A percentile compares a stretch with the other conserved stretches of the same genome.
phyloP scores from a whole-genome alignment of 208 protist genomes.

The Borovskyia barvae region DNA sequence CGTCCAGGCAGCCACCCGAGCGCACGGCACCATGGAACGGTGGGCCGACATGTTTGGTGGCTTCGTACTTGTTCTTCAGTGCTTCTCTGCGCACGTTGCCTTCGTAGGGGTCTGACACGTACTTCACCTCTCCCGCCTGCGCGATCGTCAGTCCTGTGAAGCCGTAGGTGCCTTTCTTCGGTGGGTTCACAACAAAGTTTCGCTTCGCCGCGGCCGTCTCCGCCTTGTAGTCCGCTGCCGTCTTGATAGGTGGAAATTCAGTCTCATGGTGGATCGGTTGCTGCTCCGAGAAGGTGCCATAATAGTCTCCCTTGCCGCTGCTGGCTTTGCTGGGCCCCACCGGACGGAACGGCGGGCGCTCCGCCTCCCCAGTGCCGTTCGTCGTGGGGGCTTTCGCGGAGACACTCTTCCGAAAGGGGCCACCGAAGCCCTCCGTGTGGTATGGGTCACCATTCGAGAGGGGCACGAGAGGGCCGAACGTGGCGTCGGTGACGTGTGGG shows the following conservation, averaged over 20 bases:
- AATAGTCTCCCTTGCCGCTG: constrained; percentile 84
- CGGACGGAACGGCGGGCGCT: constrained; percentile 58
- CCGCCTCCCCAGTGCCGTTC: not conserved
- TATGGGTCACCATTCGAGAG: constrained; percentile 83
- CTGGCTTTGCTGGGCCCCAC: constrained; percentile 64
- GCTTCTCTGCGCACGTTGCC: constrained; percentile 30
- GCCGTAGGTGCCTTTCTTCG: constrained; percentile 91
- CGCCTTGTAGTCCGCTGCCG: constrained; percentile 13
- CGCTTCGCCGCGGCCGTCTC: constrained; percentile 32
- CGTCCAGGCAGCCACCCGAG: constrained; percentile 73
- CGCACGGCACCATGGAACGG: constrained; percentile 71
- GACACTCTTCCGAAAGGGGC: constrained; percentile 38
- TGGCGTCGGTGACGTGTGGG: constrained; percentile 71
- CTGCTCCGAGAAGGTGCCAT: constrained; percentile 85
- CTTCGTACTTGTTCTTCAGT: constrained; percentile 33
- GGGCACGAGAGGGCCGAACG: constrained; percentile 65
- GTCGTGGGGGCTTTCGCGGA: not conserved
- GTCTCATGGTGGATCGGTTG: constrained; percentile 74
- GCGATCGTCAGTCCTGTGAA: constrained; percentile 82
- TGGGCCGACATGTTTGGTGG: constrained; percentile 15
- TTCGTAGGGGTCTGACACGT: constrained; percentile 76
- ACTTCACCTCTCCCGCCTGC: constrained; percentile 73
- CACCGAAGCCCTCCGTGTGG: constrained; percentile 33
- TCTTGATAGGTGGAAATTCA: constrained; percentile 68
- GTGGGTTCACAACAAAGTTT: constrained; percentile 79